Conservation (phyloP, 257 asterid species). For the Eucommia ulmoides region DNA sequence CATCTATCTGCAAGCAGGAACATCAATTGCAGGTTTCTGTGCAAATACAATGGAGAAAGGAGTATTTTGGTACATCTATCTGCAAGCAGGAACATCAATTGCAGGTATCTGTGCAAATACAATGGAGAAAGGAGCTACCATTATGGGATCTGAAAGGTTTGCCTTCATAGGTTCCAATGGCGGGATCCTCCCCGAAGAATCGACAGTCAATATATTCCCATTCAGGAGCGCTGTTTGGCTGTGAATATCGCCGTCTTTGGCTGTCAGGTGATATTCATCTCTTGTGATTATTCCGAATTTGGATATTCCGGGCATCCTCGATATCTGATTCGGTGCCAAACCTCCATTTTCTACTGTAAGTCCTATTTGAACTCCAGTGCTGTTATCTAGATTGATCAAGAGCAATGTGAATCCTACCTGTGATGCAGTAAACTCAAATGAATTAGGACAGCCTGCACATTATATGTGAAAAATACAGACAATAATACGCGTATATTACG, state of each 20-base stretch:
- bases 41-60: slow-evolving; percentile 69
- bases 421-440: slow-evolving; percentile 2
- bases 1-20: slow-evolving; percentile 44
- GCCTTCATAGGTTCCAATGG: slow-evolving; percentile 33
- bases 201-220: slow-evolving; percentile 38
- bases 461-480: too few relatives aligned
- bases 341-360: slow-evolving; percentile 30
- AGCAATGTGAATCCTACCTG: slow-evolving; percentile 66
- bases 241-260: slow-evolving; percentile 54
- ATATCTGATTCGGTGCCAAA: slow-evolving; percentile 15
- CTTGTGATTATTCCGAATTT: slow-evolving; percentile 13
- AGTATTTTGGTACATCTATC: slow-evolving; percentile 13
- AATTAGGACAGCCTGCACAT: not conserved
- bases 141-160: slow-evolving; percentile 28
- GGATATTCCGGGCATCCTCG: not conserved
- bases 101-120: slow-evolving; percentile 53
- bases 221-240: slow-evolving; percentile 71
- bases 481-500: not conserved
- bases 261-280: slow-evolving; percentile 72
- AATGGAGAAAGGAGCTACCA: slow-evolving; percentile 59
- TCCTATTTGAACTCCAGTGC: slow-evolving; percentile 30
- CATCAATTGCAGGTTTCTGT: slow-evolving; percentile 36
- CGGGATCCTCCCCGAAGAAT: slow-evolving; percentile 50
- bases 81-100: slow-evolving; percentile 50
- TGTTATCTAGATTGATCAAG: slow-evolving; percentile 61